phyloP scores from a whole-genome alignment of 1,284 basidiomycete genomes.

The Athelia sp. region DNA sequence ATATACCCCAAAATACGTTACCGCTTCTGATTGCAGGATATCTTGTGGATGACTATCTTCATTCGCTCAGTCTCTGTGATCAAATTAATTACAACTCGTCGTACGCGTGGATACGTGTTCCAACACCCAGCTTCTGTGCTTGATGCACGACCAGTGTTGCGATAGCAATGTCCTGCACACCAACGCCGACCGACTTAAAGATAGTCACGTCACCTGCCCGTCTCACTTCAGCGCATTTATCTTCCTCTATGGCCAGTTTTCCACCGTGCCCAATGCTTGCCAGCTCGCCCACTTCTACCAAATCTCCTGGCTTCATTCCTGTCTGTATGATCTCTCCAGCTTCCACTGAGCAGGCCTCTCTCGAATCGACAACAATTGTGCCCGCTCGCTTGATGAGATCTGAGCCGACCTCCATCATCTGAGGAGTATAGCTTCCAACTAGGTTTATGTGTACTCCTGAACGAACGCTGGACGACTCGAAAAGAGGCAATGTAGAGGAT shows the following conservation, averaged over 20 bases:
- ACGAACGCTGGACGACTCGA: slow-evolving; percentile 52
- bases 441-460: slow-evolving; percentile 69
- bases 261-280: slow-evolving; percentile 24
- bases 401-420: slow-evolving; percentile 73
- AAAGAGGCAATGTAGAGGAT: slow-evolving; percentile 65
- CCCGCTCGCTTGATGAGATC: slow-evolving; percentile 46
- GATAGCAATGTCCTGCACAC: slow-evolving; percentile 73
- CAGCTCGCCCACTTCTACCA: slow-evolving; percentile 63
- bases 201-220: slow-evolving; percentile 51
- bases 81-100: neutral
- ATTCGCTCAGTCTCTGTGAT: no score
- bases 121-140: slow-evolving; percentile 33
- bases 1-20: no score
- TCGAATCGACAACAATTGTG: slow-evolving; percentile 67
- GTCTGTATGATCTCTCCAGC: slow-evolving; percentile 75
- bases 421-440: slow-evolving; percentile 79
- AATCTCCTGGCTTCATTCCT: slow-evolving; percentile 26
- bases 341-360: slow-evolving; percentile 62
- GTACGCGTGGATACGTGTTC: slow-evolving; percentile 12
- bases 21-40: no score
- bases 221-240: slow-evolving; percentile 22
- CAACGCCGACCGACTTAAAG: slow-evolving; percentile 77
- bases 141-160: slow-evolving; percentile 39
- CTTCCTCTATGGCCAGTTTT: slow-evolving; percentile 22
- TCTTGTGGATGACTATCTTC: no score